Evolutionary conservation across 768 basidiomycete species (phyloP).

Genomic region (Suillus hirtellus): DNA sequence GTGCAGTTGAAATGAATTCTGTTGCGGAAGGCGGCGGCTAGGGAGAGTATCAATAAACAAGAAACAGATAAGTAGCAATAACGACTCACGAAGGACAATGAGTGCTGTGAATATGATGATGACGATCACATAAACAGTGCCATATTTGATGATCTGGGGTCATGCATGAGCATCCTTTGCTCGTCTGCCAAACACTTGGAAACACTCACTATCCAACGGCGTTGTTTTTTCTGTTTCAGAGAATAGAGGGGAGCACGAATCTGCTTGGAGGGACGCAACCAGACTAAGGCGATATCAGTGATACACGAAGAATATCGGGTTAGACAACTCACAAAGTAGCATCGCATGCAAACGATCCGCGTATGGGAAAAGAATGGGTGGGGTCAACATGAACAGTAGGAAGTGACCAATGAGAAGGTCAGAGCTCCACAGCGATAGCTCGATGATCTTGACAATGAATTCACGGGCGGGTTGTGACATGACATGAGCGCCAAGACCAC

Average conservation of each 20-base stretch:
- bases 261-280: conserved; percentile 93
- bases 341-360: conserved; percentile 90
- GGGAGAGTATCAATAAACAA: conserved; percentile 13
- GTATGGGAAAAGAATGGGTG: conserved; percentile 87
- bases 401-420: conserved; percentile 89
- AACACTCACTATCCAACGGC: conserved; percentile 80
- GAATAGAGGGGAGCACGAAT: conserved; percentile 91
- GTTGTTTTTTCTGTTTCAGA: conserved; percentile 85
- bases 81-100: conserved; percentile 71
- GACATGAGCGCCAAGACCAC: conserved; percentile 85
- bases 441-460: conserved; percentile 97
- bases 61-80: conserved; percentile 12
- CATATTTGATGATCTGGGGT: conserved; percentile 78
- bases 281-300: conserved; percentile 56
- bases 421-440: conserved; percentile 92
- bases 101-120: conserved; percentile 73
- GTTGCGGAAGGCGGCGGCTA: conserved; percentile 64
- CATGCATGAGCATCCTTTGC: conserved; percentile 15
- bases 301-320: not conserved
- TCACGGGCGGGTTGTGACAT: conserved; percentile 99
- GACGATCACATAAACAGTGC: conserved; percentile 69
- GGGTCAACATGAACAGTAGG: conserved; percentile 87
- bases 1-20: conserved; percentile 62
- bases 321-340: conserved; percentile 69
- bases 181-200: conserved; percentile 3